A percentile compares a stretch with the other conserved stretches of the same genome.
Evolutionary conservation across 2,329 filamentous ascomycete genomes (phyloP).

Genomic region (Apiospora marii): DNA sequence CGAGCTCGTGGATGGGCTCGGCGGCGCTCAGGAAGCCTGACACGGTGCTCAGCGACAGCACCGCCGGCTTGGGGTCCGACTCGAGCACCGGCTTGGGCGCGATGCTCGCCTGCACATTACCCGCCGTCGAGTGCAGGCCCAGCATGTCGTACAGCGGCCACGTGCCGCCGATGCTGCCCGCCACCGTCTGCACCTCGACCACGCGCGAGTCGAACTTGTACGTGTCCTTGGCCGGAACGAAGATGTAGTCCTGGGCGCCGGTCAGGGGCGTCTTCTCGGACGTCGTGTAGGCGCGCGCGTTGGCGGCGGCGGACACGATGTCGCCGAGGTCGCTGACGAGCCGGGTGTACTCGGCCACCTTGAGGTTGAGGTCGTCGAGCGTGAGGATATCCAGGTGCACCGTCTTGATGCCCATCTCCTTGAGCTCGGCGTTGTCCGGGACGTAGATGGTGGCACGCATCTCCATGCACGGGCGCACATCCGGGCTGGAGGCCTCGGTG

Average conservation of each 20-base stretch:
- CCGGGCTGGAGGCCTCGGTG: conserved; percentile 39
- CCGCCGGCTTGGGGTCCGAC: conserved; percentile 47
- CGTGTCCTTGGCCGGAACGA: conserved; percentile 40
- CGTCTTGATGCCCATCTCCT: conserved; percentile 46
- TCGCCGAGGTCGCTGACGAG: conserved; percentile 50
- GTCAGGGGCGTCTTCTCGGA: background rate
- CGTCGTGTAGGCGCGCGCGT: conserved; percentile 34
- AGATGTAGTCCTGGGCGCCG: conserved; percentile 33
- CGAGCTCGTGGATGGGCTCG: conserved; percentile 48
- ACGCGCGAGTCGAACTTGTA: conserved; percentile 53
- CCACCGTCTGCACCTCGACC: conserved; percentile 51
- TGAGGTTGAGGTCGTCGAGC: conserved; percentile 47
- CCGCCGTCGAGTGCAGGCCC: conserved; percentile 53
- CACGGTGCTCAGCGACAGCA: conserved; percentile 49
- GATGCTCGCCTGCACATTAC: conserved; percentile 50
- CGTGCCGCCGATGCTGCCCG: conserved; percentile 54
- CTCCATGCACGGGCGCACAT: conserved; percentile 53
- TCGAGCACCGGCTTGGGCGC: conserved; percentile 49
- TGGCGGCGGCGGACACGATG: conserved; percentile 46
- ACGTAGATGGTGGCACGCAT: conserved; percentile 57
- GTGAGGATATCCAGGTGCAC: conserved; percentile 48
- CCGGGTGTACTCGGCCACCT: conserved; percentile 43
- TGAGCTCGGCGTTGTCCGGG: conserved; percentile 49
- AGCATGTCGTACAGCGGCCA: conserved; percentile 61
- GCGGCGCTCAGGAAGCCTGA: conserved; percentile 53